phyloP scores from a whole-genome alignment of 129 eudicot species.

The Chrysanthemum lavandulifolium region DNA sequence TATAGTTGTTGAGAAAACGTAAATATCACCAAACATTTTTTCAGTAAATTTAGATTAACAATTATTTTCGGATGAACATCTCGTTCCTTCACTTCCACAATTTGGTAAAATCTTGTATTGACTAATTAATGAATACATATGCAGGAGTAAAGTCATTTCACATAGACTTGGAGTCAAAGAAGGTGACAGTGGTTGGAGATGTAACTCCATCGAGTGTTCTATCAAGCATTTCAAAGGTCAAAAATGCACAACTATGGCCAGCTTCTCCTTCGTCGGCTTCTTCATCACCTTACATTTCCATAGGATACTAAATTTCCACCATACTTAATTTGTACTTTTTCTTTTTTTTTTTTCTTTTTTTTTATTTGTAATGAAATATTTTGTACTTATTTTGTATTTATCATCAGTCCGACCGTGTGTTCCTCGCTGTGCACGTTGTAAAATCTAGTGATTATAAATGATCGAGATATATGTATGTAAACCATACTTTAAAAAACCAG shows the following conservation, averaged over 20 bases:
- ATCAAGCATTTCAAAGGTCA: slow-evolving; percentile 42
- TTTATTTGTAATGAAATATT: slow-evolving; percentile 23
- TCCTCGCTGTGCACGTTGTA: not conserved
- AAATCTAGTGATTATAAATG: not conserved
- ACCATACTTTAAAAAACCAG: slow-evolving; percentile 5
- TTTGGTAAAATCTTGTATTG: not conserved
- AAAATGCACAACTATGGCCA: slow-evolving; percentile 43
- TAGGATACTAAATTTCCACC: slow-evolving; percentile 33
- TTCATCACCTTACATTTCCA: slow-evolving; percentile 26
- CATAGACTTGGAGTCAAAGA: slow-evolving; percentile 51
- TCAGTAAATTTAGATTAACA: too few relatives aligned
- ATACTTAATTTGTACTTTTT: not conserved
- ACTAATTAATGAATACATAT: not conserved
- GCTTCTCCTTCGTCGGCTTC: slow-evolving; percentile 28
- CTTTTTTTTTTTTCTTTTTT: not conserved
- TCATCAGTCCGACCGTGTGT: not conserved
- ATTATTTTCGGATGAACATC: too few relatives aligned
- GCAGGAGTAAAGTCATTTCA: slow-evolving; percentile 52
- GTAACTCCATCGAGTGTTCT: slow-evolving; percentile 47
- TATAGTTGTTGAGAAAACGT: not conserved
- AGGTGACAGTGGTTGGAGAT: slow-evolving; percentile 49
- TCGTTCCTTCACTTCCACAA: not conserved
- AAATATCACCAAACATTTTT: not conserved
- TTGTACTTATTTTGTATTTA: slow-evolving; percentile 1
- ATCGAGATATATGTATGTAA: not conserved